phyloP scores from a whole-genome alignment of 1,139 yeast species.

The Sugiyamaella castrensis region DNA sequence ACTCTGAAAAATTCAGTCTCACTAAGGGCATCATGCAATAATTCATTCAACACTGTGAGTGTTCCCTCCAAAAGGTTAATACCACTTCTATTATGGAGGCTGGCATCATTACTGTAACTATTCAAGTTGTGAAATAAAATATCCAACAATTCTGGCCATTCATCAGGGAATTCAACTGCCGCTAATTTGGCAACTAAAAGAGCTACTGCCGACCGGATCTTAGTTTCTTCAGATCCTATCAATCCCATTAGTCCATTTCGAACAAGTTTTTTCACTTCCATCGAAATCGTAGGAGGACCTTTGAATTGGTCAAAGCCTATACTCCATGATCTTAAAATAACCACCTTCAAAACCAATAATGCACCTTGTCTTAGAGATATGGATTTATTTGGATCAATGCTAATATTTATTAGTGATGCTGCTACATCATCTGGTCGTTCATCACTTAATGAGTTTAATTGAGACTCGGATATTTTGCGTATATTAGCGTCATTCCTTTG shows the following conservation, averaged over 20 bases:
- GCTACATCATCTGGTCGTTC: conserved; percentile 1
- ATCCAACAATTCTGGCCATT: conserved; percentile 77
- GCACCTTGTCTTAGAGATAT: conserved; percentile 52
- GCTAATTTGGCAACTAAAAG: conserved; percentile 82
- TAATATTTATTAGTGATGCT: conserved; percentile 1
- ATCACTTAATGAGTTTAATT: background rate
- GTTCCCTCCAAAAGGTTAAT: conserved; percentile 56
- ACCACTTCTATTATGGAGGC: conserved; percentile 36
- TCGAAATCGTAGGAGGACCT: conserved; percentile 60
- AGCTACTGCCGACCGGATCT: conserved; percentile 64
- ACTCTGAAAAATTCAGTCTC: conserved; percentile 84
- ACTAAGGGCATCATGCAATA: conserved; percentile 79
- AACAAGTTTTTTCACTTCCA: conserved; percentile 49
- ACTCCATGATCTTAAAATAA: conserved; percentile 79
- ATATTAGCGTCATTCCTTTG: conserved; percentile 11
- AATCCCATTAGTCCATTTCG: conserved; percentile 53
- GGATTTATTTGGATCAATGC: background rate
- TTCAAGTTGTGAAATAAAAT: conserved; percentile 35
- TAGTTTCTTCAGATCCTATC: conserved; percentile 53
- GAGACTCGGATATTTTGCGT: conserved; percentile 4
- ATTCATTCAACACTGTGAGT: conserved; percentile 65
- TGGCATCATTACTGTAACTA: conserved; percentile 24
- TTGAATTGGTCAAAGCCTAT: conserved; percentile 74
- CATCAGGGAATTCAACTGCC: conserved; percentile 90
- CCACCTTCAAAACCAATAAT: conserved; percentile 61